Evolutionary conservation across 202 grass and related monocot genomes (phyloP).

Genomic region (Schoenoplectus tabernaemontani): DNA sequence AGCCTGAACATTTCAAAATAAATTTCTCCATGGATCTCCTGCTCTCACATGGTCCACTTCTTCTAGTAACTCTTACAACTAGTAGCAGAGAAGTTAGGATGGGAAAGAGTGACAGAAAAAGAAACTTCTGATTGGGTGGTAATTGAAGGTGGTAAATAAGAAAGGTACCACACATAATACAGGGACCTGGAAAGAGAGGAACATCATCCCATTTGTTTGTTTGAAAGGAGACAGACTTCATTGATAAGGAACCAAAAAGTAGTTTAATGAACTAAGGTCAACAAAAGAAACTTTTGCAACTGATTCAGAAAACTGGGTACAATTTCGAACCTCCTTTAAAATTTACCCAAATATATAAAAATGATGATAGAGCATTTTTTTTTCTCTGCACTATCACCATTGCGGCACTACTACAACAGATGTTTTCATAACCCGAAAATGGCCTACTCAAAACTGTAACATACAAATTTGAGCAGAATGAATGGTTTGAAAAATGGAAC

Average conservation of each 20-base stretch:
- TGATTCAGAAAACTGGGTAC: not conserved
- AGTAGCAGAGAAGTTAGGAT: not conserved
- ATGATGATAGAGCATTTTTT: too few species aligned
- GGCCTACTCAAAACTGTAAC: not conserved
- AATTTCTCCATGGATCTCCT: too few species aligned
- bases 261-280: not conserved
- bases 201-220: not conserved
- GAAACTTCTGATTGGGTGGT: not conserved
- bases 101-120: not conserved
- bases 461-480: not conserved
- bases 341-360: not conserved
- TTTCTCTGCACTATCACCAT: too few species aligned
- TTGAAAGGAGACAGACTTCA: not conserved
- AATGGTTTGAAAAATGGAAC: too few species aligned
- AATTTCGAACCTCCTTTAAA: not conserved
- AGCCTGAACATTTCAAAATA: too few species aligned
- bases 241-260: not conserved
- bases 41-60: too few species aligned
- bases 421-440: not conserved
- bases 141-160: too few species aligned
- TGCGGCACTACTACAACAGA: too few species aligned
- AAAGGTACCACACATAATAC: not conserved
- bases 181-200: not conserved
- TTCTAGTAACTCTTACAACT: not conserved
- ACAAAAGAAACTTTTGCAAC: not conserved